These are phyloP conservation scores for Solanum chiquidenum DNA, from an alignment of 257 asterid species.

Conservation along the genomic window DNA sequence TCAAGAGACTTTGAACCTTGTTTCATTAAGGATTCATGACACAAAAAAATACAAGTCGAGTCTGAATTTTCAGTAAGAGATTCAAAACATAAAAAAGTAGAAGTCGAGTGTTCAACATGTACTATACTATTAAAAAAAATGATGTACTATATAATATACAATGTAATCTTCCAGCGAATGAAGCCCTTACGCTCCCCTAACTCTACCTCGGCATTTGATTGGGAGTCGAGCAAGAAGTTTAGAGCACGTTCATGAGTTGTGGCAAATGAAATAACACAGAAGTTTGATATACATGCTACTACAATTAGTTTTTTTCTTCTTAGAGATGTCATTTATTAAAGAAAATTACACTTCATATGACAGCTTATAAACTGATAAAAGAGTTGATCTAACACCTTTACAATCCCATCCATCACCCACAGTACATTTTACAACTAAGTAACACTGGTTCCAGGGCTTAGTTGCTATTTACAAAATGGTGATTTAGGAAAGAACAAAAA, in stretches of 20 bases:
- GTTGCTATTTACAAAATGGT: conserved; percentile 18
- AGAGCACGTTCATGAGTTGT: background rate
- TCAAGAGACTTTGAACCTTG: background rate
- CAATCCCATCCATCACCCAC: conserved; percentile 10
- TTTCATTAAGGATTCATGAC: background rate
- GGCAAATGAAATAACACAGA: background rate
- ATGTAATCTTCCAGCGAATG: background rate
- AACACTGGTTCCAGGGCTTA: conserved; percentile 26
- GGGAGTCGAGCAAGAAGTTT: background rate
- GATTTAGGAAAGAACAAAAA: conserved; percentile 29
- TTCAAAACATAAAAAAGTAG: too few relatives aligned
- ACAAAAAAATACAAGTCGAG: too few relatives aligned
- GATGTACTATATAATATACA: background rate
- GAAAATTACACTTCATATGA: conserved; percentile 8
- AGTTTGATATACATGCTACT: background rate
- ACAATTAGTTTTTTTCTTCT: background rate
- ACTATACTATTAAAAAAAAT: too few relatives aligned
- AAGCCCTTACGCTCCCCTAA: background rate
- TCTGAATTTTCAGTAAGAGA: too few relatives aligned
- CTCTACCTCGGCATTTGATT: background rate
- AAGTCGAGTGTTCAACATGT: too few relatives aligned
- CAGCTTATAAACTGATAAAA: conserved; percentile 1
- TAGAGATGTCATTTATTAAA: conserved; percentile 9
- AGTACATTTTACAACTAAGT: conserved; percentile 23
- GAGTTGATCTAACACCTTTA: conserved; percentile 16